These are phyloP conservation scores for Umbelopsis isabellina DNA, from an alignment of 192 early-diverging fungal species.

Conservation along the genomic window DNA sequence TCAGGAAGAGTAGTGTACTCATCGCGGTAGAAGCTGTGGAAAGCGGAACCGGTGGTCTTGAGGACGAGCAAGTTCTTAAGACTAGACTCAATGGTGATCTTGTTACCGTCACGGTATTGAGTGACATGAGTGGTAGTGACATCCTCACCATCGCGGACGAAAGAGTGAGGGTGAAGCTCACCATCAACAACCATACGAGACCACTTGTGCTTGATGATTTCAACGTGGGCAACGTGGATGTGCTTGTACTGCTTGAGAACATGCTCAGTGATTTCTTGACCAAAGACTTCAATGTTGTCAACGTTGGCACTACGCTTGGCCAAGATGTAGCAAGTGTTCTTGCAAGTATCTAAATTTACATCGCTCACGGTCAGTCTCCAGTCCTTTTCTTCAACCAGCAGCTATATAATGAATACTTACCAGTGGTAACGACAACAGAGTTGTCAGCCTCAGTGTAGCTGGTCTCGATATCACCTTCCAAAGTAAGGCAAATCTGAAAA, in stretches of 20 bases:
- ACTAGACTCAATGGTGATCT: conserved; percentile 62
- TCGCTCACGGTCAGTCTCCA: background rate
- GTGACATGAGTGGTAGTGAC: conserved; percentile 63
- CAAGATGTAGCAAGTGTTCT: conserved; percentile 77
- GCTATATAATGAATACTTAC: conserved; percentile 22
- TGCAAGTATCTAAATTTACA: conserved; percentile 57
- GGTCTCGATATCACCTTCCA: conserved; percentile 41
- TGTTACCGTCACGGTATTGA: conserved; percentile 45
- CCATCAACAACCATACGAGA: conserved; percentile 67
- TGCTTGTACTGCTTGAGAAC: conserved; percentile 75
- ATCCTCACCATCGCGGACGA: conserved; percentile 73
- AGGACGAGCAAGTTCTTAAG: conserved; percentile 74
- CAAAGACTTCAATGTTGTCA: conserved; percentile 75
- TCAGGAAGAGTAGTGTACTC: conserved; percentile 75
- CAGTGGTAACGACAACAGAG: conserved; percentile 72
- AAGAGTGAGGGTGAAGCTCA: conserved; percentile 72
- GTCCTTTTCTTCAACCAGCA: background rate
- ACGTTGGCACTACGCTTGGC: conserved; percentile 73
- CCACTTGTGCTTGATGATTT: conserved; percentile 77
- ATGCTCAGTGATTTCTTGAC: conserved; percentile 66
- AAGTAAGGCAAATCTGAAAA: conserved; percentile 3
- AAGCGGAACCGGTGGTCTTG: conserved; percentile 84
- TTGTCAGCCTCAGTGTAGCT: conserved; percentile 82
- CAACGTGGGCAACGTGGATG: conserved; percentile 63
- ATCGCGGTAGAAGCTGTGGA: conserved; percentile 72